These are phyloP conservation scores for Brassica balearica DNA, from an alignment of 441 rosid genomes.

Conservation along the genomic window DNA sequence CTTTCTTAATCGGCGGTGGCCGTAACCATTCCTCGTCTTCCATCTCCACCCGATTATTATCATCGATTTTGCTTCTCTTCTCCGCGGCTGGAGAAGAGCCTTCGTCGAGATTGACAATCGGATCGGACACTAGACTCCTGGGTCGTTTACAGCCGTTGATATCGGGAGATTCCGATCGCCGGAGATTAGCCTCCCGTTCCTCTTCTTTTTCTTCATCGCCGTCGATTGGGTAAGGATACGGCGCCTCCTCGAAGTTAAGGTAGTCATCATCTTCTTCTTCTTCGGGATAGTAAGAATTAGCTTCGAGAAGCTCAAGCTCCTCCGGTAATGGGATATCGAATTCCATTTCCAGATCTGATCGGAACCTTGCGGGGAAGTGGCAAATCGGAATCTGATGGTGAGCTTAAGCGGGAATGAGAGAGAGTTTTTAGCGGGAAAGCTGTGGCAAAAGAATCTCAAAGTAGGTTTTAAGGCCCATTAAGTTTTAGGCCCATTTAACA, in stretches of 20 bases:
- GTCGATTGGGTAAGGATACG: constrained; percentile 40
- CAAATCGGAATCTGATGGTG: constrained; percentile 24
- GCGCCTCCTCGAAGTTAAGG: constrained; percentile 49
- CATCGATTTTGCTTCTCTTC: constrained; percentile 62
- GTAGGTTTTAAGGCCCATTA: constrained; percentile 30
- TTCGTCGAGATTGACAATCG: constrained; percentile 36
- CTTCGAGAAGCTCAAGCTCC: constrained; percentile 95
- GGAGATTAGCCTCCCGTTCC: constrained; percentile 21
- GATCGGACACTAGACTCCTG: constrained; percentile 43
- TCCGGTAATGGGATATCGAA: constrained; percentile 82
- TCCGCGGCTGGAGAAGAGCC: constrained; percentile 44
- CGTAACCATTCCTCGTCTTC: constrained; percentile 81
- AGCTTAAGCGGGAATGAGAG: constrained; percentile 39
- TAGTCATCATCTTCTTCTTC: constrained; percentile 49
- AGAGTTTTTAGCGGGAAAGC: constrained; percentile 36
- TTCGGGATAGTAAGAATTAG: constrained; percentile 59
- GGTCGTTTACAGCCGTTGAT: constrained; percentile 60
- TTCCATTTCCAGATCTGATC: constrained; percentile 40
- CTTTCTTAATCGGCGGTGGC: constrained; percentile 54
- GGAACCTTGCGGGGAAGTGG: background rate
- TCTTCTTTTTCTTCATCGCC: constrained; percentile 40
- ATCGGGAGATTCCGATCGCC: constrained; percentile 44
- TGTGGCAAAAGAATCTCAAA: background rate
- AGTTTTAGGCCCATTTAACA: constrained; percentile 12
- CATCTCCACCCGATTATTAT: constrained; percentile 33